phyloP scores from a whole-genome alignment of 345 rosid genomes.

The Hypericum perforatum region DNA sequence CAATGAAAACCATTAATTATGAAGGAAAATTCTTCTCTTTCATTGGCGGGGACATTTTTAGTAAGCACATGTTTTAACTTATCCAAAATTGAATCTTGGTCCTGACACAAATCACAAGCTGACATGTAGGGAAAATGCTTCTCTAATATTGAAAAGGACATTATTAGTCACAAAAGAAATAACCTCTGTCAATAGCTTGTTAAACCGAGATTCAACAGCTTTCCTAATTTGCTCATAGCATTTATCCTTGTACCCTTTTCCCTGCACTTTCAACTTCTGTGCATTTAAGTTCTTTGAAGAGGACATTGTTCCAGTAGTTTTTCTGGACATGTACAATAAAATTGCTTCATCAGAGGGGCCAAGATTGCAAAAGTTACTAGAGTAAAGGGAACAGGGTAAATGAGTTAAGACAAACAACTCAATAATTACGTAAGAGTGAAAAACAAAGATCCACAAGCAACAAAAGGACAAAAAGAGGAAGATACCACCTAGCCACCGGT shows the following conservation, averaged over 20 bases:
- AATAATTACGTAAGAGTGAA: too few species aligned
- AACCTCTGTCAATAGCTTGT: constrained; percentile 73
- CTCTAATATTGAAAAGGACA: not conserved
- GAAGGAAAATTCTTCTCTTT: constrained; percentile 8
- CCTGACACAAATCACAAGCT: constrained; percentile 1
- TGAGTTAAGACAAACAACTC: too few species aligned
- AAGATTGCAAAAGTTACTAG: not conserved
- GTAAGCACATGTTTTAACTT: too few species aligned
- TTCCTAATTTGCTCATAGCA: constrained; percentile 89
- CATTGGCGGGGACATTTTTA: not conserved
- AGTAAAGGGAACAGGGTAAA: too few species aligned
- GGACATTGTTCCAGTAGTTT: constrained; percentile 39
- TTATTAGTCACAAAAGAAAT: constrained; percentile 1
- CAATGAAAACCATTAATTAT: not conserved
- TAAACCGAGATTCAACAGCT: constrained; percentile 79
- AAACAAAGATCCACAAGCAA: too few species aligned
- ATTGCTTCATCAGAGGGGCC: not conserved
- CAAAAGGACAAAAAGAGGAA: too few species aligned
- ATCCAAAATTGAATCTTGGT: too few species aligned
- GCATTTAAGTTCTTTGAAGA: constrained; percentile 56
- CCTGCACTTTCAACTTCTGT: constrained; percentile 74
- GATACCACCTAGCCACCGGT: too few species aligned
- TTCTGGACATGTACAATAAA: constrained; percentile 32
- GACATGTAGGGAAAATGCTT: constrained; percentile 12
- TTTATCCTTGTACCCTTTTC: constrained; percentile 92